Evolutionary conservation across 2,329 filamentous ascomycete genomes (phyloP), one percentile per base, ranked within the genome.

Genomic region (Sclerotinia minor): DNA sequence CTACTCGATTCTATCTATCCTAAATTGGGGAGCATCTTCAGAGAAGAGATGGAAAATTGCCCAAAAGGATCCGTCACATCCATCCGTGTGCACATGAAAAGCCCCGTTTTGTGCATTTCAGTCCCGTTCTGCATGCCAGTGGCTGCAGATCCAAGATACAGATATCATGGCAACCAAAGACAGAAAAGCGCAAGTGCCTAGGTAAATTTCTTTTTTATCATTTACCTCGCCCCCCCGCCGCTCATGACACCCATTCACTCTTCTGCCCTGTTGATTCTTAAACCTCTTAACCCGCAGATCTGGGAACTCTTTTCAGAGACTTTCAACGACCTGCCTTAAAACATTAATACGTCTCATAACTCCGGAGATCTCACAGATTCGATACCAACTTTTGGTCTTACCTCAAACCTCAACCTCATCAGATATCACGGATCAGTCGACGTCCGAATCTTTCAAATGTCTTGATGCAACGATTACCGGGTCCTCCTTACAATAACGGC

Each of bases 241-340:
- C 44, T 50, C 59, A 63, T 49, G 59, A 50, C 44, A 65, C 52
- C 64, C 64, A 59, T 50, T 50, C 53, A 49, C 49, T 44, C 11
- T 26, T 41, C 24, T 50, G 54, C 64, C 64, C 54, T 66, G 64
- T 60, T 66, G 44, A 60, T 66, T 66, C 64, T 66, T 66, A 66
- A 66, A 66, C 64, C 64, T 52, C 54, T 44, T 17, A 52, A 47
- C 64, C 64, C 64, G 64, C 64, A 32, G 64, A 47, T 60, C 21
- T 60, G 44, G 64, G 35, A 60, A 38, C 45, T 8, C 38, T 55
- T 45, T 38, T 55, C n/a, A n/a, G 13, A 32, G n/a, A 47, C 24
- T 45, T 60, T 44, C 64, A 60, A 66, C 64, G n/a, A 50, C 54
- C 35, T 17, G n/a, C 64, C 54, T 60, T 53, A 26, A 66, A 60